These are phyloP conservation scores for Aureobasidium vineae DNA, from an alignment of 2,329 filamentous ascomycete species.

Conservation along the genomic window DNA sequence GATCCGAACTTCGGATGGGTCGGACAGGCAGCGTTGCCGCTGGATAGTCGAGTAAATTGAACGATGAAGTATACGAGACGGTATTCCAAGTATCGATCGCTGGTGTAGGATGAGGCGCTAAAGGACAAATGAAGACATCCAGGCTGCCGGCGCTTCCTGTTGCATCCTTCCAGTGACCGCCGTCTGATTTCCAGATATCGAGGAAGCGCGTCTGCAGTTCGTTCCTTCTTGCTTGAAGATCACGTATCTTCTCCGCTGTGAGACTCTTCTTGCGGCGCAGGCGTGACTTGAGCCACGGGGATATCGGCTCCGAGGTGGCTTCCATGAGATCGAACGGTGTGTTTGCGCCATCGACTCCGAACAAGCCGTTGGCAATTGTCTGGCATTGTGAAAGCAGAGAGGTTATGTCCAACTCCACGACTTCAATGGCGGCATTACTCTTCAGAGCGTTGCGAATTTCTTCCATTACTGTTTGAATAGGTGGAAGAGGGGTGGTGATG, in stretches of 20 bases:
- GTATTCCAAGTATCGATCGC: constrained; percentile 62
- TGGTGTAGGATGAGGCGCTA: constrained; percentile 63
- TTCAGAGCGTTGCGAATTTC: constrained; percentile 46
- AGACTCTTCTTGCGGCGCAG: constrained; percentile 51
- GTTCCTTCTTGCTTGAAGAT: constrained; percentile 54
- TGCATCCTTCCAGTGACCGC: constrained; percentile 37
- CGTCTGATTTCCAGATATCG: constrained; percentile 55
- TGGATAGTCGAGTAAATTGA: constrained; percentile 63
- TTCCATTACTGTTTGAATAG: constrained; percentile 48
- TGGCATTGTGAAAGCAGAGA: constrained; percentile 55
- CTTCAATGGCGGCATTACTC: constrained; percentile 44
- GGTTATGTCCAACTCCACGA: constrained; percentile 58
- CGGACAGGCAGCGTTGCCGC: constrained; percentile 59
- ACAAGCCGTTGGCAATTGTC: constrained; percentile 57
- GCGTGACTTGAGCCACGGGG: constrained; percentile 57
- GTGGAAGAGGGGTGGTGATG: constrained; percentile 53
- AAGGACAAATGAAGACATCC: constrained; percentile 62
- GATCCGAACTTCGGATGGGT: constrained; percentile 49
- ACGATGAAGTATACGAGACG: constrained; percentile 60
- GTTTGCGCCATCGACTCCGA: constrained; percentile 58
- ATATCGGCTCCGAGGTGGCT: constrained; percentile 56
- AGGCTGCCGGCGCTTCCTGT: constrained; percentile 30
- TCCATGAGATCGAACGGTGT: constrained; percentile 58
- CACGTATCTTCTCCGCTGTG: constrained; percentile 50
- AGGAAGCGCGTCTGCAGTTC: constrained; percentile 57